These are phyloP conservation scores for Purpureocillium lavendulum DNA, from an alignment of 2,329 filamentous ascomycete genomes.

Conservation along the genomic window DNA sequence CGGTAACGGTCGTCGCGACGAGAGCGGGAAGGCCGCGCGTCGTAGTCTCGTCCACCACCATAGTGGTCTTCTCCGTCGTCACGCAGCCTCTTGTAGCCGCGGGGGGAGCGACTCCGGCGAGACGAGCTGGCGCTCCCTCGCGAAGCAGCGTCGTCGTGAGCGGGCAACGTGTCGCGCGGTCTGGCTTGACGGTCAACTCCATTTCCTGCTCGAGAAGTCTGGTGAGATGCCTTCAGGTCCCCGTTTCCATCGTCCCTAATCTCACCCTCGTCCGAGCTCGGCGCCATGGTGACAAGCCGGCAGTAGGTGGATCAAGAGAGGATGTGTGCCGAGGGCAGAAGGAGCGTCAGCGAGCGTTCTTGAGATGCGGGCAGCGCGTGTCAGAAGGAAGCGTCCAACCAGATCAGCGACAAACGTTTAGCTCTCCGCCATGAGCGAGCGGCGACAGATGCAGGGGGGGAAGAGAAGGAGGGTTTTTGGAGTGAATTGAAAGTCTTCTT, in stretches of 20 bases:
- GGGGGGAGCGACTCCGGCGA: conserved; percentile 50
- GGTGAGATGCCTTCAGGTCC: conserved; percentile 77
- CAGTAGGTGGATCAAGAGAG: conserved; percentile 2
- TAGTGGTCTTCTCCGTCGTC: conserved; percentile 54
- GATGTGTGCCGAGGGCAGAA: conserved; percentile 6
- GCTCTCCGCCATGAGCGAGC: conserved; percentile 21
- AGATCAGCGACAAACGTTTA: conserved; percentile 28
- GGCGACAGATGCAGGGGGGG: conserved; percentile 5
- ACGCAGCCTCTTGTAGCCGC: conserved; percentile 58
- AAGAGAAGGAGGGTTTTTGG: not conserved
- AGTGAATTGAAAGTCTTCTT: no score
- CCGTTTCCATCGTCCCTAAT: conserved; percentile 64
- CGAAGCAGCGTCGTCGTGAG: conserved; percentile 36
- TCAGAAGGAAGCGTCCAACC: conserved; percentile 32
- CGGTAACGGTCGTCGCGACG: conserved; percentile 51
- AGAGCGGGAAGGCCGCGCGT: conserved; percentile 51
- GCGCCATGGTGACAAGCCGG: conserved; percentile 24
- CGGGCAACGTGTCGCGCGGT: conserved; percentile 56
- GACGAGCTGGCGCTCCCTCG: conserved; percentile 29
- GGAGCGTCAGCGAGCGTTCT: conserved; percentile 27
- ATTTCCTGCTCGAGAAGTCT: conserved; percentile 63
- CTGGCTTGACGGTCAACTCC: conserved; percentile 91
- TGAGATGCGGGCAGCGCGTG: conserved; percentile 14
- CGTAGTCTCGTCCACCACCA: conserved; percentile 34
- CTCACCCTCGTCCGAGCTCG: conserved; percentile 79